These are phyloP conservation scores for Heterobasidion parviporum DNA, from an alignment of 1,284 basidiomycete species.

Conservation along the genomic window DNA sequence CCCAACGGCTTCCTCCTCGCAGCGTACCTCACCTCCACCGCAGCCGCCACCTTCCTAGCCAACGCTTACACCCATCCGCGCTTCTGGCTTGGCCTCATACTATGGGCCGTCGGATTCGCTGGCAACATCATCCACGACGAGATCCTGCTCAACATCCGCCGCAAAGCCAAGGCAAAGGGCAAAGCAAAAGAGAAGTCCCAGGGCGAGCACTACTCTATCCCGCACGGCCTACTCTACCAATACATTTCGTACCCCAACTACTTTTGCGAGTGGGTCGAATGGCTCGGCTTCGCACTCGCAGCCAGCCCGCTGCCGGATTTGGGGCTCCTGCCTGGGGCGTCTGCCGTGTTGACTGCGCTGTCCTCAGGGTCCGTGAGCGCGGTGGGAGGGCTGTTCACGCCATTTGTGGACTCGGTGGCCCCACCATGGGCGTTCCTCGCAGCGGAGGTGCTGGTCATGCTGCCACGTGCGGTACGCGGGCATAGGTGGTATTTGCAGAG, in stretches of 20 bases:
- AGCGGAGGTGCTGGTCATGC: slow-evolving; percentile 66
- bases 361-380: slow-evolving; percentile 11
- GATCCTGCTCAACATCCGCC: slow-evolving; percentile 69
- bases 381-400: slow-evolving; percentile 25
- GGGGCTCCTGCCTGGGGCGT: slow-evolving; percentile 16
- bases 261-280: slow-evolving; percentile 87
- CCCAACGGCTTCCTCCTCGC: slow-evolving; percentile 70
- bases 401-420: slow-evolving; percentile 26
- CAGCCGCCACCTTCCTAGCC: slow-evolving; percentile 32
- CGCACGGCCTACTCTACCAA: slow-evolving; percentile 71
- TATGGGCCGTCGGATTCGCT: slow-evolving; percentile 66
- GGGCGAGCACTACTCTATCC: slow-evolving; percentile 67
- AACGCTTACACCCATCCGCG: slow-evolving; percentile 25
- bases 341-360: slow-evolving; percentile 17
- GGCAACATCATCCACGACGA: slow-evolving; percentile 89
- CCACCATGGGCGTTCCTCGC: slow-evolving; percentile 76
- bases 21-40: slow-evolving; percentile 54
- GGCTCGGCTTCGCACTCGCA: slow-evolving; percentile 73
- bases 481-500: slow-evolving; percentile 75
- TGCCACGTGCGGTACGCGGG: slow-evolving; percentile 71
- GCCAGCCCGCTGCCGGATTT: slow-evolving; percentile 32
- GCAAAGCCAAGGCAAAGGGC: slow-evolving; percentile 32
- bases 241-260: slow-evolving; percentile 92
- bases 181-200: slow-evolving; percentile 19
- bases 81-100: slow-evolving; percentile 55